Base-by-base conservation (phyloP, 441 rosid genomes). In the Jatropha multifida region DNA sequence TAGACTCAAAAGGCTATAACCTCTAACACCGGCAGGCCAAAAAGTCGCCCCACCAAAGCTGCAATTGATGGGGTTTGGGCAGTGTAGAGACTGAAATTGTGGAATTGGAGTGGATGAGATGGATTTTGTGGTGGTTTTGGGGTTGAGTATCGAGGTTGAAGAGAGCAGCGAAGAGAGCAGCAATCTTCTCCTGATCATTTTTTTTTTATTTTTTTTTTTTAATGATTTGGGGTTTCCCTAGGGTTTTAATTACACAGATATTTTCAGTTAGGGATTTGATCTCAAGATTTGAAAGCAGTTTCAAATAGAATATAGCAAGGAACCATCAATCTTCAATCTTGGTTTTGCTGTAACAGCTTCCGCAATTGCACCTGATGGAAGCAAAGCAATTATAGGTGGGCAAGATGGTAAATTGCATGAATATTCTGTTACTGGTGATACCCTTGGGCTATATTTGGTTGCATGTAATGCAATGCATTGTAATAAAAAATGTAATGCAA, bases 341-440 rank as follows among this genome's bases (percentile, higher is more conserved):
- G 95, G 93, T 63, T 95, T 93, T 86, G 58, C 84, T 59, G 95
- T 88, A 74, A 92, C 98, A 52, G 93, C 99, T 69, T 88, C 90
- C 23, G 63, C 2, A 7, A 54, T 52, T 15, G 18, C 20, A 15
- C 56, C 56, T 15, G 93, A 93, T 87, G 99, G 98, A 82, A 84
- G 73, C 15, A 98, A 95, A 89, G 97, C 94, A 76, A 83, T 95
- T 58, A 77, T 95, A 66, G 99, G 99, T 14, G 88, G 89, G 48
- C 88, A 93, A 77, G 91, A 93, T n/a, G 98, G 99, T 52, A 95
- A 92, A 83, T 83, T 95, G 83, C 96, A 78, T 77, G 58, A 92
- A 72, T 95, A 90, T 82, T 86, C 92, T 69, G 69, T 92, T 11
- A 77, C 52, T 0, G 97, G 97, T 17, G 96, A 92, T 79, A 84